Conservation (phyloP, 352 stramenopile genomes). For the Phytophthora meadii region DNA sequence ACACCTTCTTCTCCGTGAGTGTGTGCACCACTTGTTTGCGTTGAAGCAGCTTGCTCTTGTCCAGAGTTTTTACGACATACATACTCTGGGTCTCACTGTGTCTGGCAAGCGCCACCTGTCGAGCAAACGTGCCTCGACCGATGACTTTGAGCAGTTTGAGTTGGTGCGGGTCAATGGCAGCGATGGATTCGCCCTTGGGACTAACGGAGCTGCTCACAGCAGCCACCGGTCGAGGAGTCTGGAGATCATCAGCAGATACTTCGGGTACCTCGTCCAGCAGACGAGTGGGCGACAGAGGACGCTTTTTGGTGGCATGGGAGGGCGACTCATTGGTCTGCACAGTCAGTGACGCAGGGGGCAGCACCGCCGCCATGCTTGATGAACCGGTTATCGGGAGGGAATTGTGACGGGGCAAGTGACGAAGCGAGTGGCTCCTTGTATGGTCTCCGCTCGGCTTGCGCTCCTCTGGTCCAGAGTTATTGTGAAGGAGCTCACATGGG, state of each 20-base stretch:
- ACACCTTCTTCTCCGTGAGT: constrained; percentile 80
- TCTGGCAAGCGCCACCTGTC: constrained; percentile 79
- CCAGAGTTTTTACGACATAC: constrained; percentile 84
- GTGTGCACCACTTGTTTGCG: constrained; percentile 86
- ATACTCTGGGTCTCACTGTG: constrained; percentile 59
- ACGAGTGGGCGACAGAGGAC: constrained; percentile 31
- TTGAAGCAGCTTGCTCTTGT: constrained; percentile 77
- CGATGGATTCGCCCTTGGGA: constrained; percentile 17
- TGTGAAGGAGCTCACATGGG: background rate
- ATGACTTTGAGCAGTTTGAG: constrained; percentile 88
- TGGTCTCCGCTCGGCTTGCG: constrained; percentile 28
- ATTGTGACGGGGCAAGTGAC: constrained; percentile 22
- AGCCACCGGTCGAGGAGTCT: constrained; percentile 26
- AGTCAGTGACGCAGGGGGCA: constrained; percentile 19
- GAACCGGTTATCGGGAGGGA: constrained; percentile 1
- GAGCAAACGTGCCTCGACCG: constrained; percentile 82
- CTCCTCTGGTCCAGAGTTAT: constrained; percentile 14
- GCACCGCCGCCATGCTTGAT: constrained; percentile 36
- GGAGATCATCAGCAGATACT: constrained; percentile 31
- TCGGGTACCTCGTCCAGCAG: constrained; percentile 31
- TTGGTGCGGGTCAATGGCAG: constrained; percentile 63
- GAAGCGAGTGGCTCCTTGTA: constrained; percentile 10
- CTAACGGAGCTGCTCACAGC: constrained; percentile 12
- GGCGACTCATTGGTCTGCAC: constrained; percentile 25
- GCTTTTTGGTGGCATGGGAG: constrained; percentile 31